phyloP scores from a whole-genome alignment of 768 basidiomycete species.

The Tricholoma hemisulphureum region DNA sequence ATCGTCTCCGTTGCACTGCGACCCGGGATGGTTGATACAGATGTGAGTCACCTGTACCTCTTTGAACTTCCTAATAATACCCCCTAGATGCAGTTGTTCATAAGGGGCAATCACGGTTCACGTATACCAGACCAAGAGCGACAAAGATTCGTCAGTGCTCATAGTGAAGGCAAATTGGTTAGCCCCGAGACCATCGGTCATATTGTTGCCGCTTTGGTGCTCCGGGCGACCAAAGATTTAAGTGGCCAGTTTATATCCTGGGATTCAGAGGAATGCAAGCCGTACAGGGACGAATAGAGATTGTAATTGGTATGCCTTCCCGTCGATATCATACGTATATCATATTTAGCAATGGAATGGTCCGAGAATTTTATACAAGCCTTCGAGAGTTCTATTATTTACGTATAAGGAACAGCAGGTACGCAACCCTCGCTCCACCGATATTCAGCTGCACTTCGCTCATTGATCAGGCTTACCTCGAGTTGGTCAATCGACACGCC shows the following conservation, averaged over 20 bases:
- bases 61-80: conserved; percentile 2
- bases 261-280: conserved; percentile 67
- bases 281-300: conserved; percentile 38
- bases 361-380: background rate
- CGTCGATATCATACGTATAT: background rate
- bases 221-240: conserved; percentile 59
- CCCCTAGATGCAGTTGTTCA: conserved; percentile 73
- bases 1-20: conserved; percentile 75
- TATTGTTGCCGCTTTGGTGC: conserved; percentile 73
- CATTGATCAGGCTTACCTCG: background rate
- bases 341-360: background rate
- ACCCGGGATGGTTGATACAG: conserved; percentile 86
- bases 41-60: conserved; percentile 43
- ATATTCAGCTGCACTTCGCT: background rate
- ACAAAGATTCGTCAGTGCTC: conserved; percentile 53
- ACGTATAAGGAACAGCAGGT: background rate
- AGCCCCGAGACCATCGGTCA: conserved; percentile 72
- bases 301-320: background rate
- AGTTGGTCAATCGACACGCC: background rate
- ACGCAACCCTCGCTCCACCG: background rate
- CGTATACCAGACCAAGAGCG: conserved; percentile 58
- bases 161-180: conserved; percentile 68
- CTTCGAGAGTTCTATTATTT: background rate
- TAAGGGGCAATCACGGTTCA: conserved; percentile 51
- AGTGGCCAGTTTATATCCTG: conserved; percentile 82